These are phyloP conservation scores for Knoxdaviesia proteae DNA, from an alignment of 2,329 filamentous ascomycete species.

Conservation along the genomic window DNA sequence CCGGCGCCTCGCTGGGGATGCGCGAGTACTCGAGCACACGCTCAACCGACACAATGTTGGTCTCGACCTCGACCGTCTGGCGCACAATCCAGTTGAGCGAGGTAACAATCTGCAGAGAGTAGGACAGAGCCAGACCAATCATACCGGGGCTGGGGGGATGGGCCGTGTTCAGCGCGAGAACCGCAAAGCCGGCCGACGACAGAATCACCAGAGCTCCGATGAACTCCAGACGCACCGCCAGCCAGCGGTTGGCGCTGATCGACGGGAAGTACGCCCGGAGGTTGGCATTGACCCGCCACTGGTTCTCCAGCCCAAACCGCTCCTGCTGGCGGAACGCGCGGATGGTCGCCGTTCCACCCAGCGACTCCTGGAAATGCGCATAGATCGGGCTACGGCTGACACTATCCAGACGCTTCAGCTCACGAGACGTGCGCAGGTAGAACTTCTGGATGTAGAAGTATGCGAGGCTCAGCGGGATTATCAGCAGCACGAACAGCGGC, in stretches of 20 bases:
- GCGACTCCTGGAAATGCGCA: constrained; percentile 93
- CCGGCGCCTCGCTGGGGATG: constrained; percentile 80
- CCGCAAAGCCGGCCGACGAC: constrained; percentile 59
- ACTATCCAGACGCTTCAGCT: constrained; percentile 89
- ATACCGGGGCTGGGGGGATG: constrained; percentile 45
- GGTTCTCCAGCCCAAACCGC: constrained; percentile 79
- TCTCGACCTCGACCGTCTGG: constrained; percentile 98
- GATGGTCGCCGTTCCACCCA: constrained; percentile 86
- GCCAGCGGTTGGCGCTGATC: constrained; percentile 83
- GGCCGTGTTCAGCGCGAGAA: constrained; percentile 55
- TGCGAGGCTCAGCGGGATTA: constrained; percentile 57
- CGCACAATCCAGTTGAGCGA: constrained; percentile 98
- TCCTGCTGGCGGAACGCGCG: constrained; percentile 79
- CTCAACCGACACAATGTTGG: constrained; percentile 98
- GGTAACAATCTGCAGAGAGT: constrained; percentile 89
- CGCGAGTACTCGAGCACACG: constrained; percentile 87
- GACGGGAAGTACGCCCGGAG: constrained; percentile 88
- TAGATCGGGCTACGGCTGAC: constrained; percentile 92
- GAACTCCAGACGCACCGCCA: constrained; percentile 86
- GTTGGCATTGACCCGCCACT: constrained; percentile 93
- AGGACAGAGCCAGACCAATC: constrained; percentile 90
- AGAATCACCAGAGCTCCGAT: constrained; percentile 90
- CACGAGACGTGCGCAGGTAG: constrained; percentile 86
- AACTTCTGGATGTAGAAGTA: constrained; percentile 94
- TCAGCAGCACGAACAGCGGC: constrained; percentile 60